Conservation (phyloP, 108 stramenopile species). For the Asterionellopsis glacialis region DNA sequence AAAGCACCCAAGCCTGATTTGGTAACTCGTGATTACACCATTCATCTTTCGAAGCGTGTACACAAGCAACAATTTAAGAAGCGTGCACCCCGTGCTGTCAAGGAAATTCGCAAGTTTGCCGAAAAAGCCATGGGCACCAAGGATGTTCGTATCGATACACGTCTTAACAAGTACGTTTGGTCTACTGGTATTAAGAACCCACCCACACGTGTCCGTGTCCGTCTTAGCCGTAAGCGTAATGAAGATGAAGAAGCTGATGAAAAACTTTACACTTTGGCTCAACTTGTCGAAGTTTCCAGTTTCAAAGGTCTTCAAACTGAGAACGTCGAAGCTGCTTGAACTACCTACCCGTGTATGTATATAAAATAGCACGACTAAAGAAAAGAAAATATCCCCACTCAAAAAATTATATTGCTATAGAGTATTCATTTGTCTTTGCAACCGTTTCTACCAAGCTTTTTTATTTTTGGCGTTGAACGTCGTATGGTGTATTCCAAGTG, state of each 20-base stretch:
- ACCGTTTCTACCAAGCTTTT: too few relatives aligned
- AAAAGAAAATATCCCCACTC: too few relatives aligned
- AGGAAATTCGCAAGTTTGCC: conserved; percentile 95
- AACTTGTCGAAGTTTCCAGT: conserved; percentile 85
- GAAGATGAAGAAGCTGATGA: conserved; percentile 99
- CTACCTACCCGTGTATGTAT: background rate
- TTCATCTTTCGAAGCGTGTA: conserved; percentile 95
- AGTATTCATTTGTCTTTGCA: too few relatives aligned
- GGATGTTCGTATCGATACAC: conserved; percentile 87
- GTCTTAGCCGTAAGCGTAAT: conserved; percentile 95
- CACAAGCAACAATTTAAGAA: conserved; percentile 95
- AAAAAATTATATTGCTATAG: too few relatives aligned
- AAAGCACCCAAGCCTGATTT: conserved; percentile 77
- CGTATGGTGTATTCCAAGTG: too few relatives aligned
- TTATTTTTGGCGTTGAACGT: too few relatives aligned
- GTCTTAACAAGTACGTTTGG: conserved; percentile 92
- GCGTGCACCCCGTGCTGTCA: conserved; percentile 96
- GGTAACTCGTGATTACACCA: conserved; percentile 93
- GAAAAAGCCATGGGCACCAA: conserved; percentile 92
- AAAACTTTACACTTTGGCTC: conserved; percentile 97
- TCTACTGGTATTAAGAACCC: conserved; percentile 94
- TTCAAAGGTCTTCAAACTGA: conserved; percentile 97
- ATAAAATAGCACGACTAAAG: too few relatives aligned
- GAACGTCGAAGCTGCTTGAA: conserved; percentile 59
- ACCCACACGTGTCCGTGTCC: conserved; percentile 94